Base-by-base conservation (phyloP, 495 filamentous ascomycete genomes). In the Penicillium roqueforti region DNA sequence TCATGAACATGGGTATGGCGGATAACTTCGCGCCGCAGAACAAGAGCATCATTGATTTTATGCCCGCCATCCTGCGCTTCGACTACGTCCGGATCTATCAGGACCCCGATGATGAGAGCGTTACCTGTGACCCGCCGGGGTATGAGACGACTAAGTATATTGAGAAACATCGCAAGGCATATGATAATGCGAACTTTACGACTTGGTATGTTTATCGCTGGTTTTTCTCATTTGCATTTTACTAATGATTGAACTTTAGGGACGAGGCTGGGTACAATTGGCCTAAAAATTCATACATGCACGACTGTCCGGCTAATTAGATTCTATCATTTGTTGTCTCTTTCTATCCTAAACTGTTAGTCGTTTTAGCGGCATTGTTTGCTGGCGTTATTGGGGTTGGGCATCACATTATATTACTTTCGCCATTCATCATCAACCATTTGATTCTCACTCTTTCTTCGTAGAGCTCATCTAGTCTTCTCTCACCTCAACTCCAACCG, bases 1-100 rank as follows among this genome's bases (percentile, higher is more conserved):
- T 89, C 51, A 76, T 84, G 67, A 91, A 91, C 55, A 76, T 89
- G 67, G 88, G 87, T 53, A 89, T 90, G 81, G 84, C 82, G 1
- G 75, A 76, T 50, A 82, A 77, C 58, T 91, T 90, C 59, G 81
- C 87, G 1, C 68, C 71, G 6, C 71, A 90, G 42, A 78, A 88
- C 54, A 67, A 82, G 46, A 66, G 67, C 1, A 74, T 90, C 16
- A 54, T 50, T 47, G 57, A 68, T n/a, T 68, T 83, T 23, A 73
- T 89, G 60, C 87, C 87, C 22, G 86, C 84, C 0, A 84, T 78
- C 39, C 83, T 90, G 79, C 76, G 85, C 3, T 71, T 91, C 51
- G 87, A 91, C 61, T 90, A 88, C 62, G 69, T 91, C 32, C 80
- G 87, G 5, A 87, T 90, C 51, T 91, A 89, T 59, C 87, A 90